Percentiles rank a stretch among this genome's conserved stretches.
Conservation (phyloP, 2,329 filamentous ascomycete genomes). For the Mycocentrospora acerina region DNA sequence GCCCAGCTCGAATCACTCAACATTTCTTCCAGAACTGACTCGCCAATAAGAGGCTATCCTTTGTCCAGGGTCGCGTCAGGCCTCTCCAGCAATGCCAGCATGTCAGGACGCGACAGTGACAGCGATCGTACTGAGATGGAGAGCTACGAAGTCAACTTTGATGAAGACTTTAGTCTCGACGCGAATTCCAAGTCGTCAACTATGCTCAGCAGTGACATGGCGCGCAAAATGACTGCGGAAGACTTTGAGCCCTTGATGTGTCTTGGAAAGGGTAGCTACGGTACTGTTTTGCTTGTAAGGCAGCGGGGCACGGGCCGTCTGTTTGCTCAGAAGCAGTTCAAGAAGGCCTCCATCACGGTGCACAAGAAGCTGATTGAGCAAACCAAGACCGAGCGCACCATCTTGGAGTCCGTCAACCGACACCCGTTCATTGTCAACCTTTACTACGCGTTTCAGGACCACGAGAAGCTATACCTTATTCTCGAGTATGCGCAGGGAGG, state of each 20-base stretch:
- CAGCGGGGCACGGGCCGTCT: slow-evolving; percentile 83
- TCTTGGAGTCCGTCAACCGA: slow-evolving; percentile 91
- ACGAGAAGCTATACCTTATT: slow-evolving; percentile 95
- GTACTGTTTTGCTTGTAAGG: slow-evolving; percentile 90
- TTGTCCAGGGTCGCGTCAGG: slow-evolving; percentile 36
- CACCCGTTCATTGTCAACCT: slow-evolving; percentile 98
- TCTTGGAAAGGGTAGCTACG: slow-evolving; percentile 93
- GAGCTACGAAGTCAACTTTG: slow-evolving; percentile 81
- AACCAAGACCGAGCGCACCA: slow-evolving; percentile 93
- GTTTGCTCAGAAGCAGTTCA: slow-evolving; percentile 98
- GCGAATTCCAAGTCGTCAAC: slow-evolving; percentile 42
- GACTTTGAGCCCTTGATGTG: slow-evolving; percentile 92
- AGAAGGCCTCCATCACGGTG: slow-evolving; percentile 91
- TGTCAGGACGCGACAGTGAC: slow-evolving; percentile 60
- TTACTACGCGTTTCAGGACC: slow-evolving; percentile 97
- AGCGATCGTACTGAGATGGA: slow-evolving; percentile 72
- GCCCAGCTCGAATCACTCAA: slow-evolving; percentile 77
- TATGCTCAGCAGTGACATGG: slow-evolving; percentile 50
- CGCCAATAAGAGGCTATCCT: slow-evolving; percentile 50
- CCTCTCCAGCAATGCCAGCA: slow-evolving; percentile 59
- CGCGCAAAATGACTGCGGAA: slow-evolving; percentile 83
- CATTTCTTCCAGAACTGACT: slow-evolving; percentile 60
- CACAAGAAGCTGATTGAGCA: slow-evolving; percentile 96
- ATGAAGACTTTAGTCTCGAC: slow-evolving; percentile 77
- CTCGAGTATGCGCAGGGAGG: slow-evolving; percentile 97